phyloP scores from a whole-genome alignment of 2,329 filamentous ascomycete species.

The Diplocarpon rosae region DNA sequence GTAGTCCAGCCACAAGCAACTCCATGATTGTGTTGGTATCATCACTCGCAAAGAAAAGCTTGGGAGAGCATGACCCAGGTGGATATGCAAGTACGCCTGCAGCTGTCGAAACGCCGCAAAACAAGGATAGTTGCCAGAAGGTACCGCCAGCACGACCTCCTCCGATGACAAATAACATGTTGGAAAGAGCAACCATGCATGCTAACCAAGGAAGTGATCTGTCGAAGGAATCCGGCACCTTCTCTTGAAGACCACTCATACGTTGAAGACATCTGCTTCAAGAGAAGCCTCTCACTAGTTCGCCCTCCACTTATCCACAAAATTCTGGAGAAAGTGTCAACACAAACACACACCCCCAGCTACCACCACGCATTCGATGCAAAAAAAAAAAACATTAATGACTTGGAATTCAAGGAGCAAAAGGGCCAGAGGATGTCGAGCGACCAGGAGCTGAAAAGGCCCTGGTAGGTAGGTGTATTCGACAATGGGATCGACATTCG shows the following conservation, averaged over 20 bases:
- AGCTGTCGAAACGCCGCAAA: constrained; percentile 19
- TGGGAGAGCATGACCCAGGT: no score
- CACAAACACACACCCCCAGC: constrained; percentile 6
- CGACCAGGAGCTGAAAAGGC: no score
- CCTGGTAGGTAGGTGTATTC: no score
- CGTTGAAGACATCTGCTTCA: constrained; percentile 20
- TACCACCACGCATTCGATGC: constrained; percentile 20
- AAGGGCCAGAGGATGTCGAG: no score
- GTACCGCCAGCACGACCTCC: constrained; percentile 20
- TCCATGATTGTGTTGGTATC: constrained; percentile 15
- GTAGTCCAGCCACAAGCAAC: constrained; percentile 23
- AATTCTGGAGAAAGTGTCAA: constrained; percentile 12
- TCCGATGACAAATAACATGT: constrained; percentile 18
- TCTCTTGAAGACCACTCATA: constrained; percentile 22
- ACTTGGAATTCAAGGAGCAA: constrained; percentile 27
- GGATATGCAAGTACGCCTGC: constrained; percentile 26
- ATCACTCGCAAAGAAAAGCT: constrained; percentile 12
- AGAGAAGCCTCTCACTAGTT: constrained; percentile 15
- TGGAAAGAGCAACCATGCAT: constrained; percentile 10
- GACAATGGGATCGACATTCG: constrained; percentile 19
- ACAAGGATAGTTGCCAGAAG: constrained; percentile 14
- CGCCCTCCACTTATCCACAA: constrained; percentile 16
- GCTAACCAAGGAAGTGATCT: constrained; percentile 22
- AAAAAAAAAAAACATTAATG: constrained; percentile 27
- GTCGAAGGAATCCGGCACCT: constrained; percentile 23